Conservation (phyloP, 1,284 basidiomycete species). For the Anthracocystis walkeri region DNA sequence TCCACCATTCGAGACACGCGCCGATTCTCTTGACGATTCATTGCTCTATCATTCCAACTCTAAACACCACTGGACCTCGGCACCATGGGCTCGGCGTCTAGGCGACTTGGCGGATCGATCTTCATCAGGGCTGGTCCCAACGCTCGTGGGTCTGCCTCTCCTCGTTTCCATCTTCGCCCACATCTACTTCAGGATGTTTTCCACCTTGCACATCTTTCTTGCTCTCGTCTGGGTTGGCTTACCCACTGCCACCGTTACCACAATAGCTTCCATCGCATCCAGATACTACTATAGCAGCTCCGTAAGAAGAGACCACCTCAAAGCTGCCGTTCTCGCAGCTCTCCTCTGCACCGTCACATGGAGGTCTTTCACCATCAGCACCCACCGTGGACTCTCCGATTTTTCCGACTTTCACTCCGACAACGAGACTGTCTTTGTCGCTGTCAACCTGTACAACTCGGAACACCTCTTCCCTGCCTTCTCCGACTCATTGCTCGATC, state of each 20-base stretch:
- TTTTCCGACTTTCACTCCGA: background rate
- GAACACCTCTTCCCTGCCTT: conserved; percentile 57
- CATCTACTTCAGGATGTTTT: conserved; percentile 39
- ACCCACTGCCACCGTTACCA: conserved; percentile 15
- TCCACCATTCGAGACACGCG: background rate
- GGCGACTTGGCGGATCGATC: conserved; percentile 21
- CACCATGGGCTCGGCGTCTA: conserved; percentile 28
- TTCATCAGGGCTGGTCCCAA: conserved; percentile 20
- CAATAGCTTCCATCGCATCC: conserved; percentile 9
- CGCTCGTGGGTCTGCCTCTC: conserved; percentile 21
- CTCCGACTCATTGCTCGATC: conserved; percentile 33
- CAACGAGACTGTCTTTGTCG: conserved; percentile 49
- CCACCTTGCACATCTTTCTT: conserved; percentile 33
- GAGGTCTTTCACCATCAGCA: conserved; percentile 27
- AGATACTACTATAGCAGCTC: background rate
- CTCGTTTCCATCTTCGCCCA: conserved; percentile 25
- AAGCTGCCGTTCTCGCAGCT: conserved; percentile 15
- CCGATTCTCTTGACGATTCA: conserved; percentile 1
- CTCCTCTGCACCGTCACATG: conserved; percentile 24
- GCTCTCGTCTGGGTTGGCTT: conserved; percentile 36
- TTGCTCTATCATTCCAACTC: conserved; percentile 4
- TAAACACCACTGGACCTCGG: conserved; percentile 20
- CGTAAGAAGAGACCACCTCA: conserved; percentile 16
- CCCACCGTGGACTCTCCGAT: conserved; percentile 15
- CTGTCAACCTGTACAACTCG: conserved; percentile 55